phyloP scores from a whole-genome alignment of 257 asterid species.

The Buddleja alternifolia region DNA sequence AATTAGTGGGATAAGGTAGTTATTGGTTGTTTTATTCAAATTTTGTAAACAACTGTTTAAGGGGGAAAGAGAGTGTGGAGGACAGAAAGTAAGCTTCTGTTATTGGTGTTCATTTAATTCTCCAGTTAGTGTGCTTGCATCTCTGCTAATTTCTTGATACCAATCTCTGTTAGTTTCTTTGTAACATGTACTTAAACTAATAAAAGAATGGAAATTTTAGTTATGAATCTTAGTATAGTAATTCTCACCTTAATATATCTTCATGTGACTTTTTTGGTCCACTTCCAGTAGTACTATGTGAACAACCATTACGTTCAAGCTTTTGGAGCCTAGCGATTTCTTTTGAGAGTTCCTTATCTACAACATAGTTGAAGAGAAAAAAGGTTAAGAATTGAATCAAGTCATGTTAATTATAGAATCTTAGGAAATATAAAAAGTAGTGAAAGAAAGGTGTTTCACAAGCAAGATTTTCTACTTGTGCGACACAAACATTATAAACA shows the following conservation, averaged over 20 bases:
- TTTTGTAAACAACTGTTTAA: no score
- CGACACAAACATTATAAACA: background rate
- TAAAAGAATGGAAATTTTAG: no score
- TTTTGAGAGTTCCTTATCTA: slow-evolving; percentile 63
- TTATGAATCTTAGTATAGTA: no score
- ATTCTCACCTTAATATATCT: slow-evolving; percentile 46
- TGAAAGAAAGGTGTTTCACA: slow-evolving; percentile 2
- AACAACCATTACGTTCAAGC: slow-evolving; percentile 35
- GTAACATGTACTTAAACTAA: no score
- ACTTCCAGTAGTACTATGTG: slow-evolving; percentile 23
- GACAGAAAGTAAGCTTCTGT: no score
- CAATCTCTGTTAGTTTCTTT: no score
- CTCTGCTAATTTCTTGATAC: no score
- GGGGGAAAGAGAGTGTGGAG: no score
- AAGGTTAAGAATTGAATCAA: background rate
- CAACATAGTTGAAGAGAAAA: slow-evolving; percentile 28
- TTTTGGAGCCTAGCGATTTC: slow-evolving; percentile 60
- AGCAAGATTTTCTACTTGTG: slow-evolving; percentile 5
- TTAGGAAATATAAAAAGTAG: slow-evolving; percentile 12
- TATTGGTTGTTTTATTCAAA: no score
- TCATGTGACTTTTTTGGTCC: slow-evolving; percentile 34
- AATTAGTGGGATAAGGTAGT: no score
- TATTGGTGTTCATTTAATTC: no score
- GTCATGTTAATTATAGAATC: slow-evolving; percentile 1
- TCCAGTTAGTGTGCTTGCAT: no score